Base-by-base conservation (phyloP, 805 yeast genomes). In the Candida methanosorbosa region DNA sequence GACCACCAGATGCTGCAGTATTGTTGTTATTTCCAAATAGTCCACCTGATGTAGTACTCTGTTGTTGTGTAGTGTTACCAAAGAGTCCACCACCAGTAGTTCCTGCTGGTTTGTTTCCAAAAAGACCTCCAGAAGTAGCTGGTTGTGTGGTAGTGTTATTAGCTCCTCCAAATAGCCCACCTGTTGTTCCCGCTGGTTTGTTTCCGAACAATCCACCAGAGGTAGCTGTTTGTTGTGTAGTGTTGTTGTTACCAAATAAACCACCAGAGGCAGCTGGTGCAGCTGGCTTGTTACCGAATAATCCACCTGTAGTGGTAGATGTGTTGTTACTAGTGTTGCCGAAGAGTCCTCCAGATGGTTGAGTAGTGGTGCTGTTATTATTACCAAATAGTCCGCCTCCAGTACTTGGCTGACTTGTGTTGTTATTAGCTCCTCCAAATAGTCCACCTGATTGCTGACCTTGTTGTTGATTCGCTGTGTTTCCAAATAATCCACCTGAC, bases 181-280 rank as follows among this genome's bases (percentile, higher is more conserved):
- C 37, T 6, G 23, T 18, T 14, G 28, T 25, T 12, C 21, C 31
- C 18, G 30, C 30, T 22, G 38, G 36, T n/a, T 39, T 48, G 32
- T 44, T 40, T 8, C 70, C 69, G 47, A 64, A 62, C 22, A 59
- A 38, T 1, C 64, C 65, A 2, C 63, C 61, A 2, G 38, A 23
- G 11, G 54, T 45, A 15, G 55, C 27, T 17, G 43, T 36, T 25
- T 35, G 30, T 37, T 38, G 37, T 23, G 48, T 28, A 25, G 40
- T 50, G 34, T 42, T 52, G 30, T 39, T 36, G 29, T 43, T 41
- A 23, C 59, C 60, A 40, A 59, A 59, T 6, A 56, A 39, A 9
- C 60, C 62, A 15, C 62, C 60, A 9, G 45, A 39, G 37, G 39
- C 27, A 23, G 46, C 36, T 22, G 47, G 42, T 12, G n/a, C 25